Conservation (phyloP, 2,329 filamentous ascomycete species). For the Didymella glomerata region DNA sequence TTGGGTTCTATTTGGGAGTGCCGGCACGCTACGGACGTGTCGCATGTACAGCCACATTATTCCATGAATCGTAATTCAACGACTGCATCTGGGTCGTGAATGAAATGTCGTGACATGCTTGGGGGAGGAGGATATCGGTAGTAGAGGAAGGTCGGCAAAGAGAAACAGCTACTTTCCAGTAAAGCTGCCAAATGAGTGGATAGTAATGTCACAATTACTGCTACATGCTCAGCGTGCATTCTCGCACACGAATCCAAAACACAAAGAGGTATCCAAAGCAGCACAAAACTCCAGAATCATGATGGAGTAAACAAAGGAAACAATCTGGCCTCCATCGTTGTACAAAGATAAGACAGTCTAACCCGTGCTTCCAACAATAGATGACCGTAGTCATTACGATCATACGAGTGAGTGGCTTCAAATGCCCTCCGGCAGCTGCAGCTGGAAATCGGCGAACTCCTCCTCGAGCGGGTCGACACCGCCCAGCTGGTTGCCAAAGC, state of each 20-base stretch:
- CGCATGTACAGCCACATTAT: not conserved
- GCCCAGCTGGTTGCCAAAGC: constrained; percentile 39
- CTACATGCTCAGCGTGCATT: not conserved
- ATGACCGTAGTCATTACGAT: not conserved
- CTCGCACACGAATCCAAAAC: not conserved
- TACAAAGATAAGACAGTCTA: not conserved
- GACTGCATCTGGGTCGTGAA: not conserved
- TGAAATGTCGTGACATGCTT: too few relatives aligned
- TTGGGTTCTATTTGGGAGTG: not conserved
- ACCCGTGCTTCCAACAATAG: not conserved
- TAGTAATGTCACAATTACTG: constrained; percentile 18
- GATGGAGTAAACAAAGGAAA: constrained; percentile 12
- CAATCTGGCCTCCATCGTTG: constrained; percentile 14
- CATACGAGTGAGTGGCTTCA: not conserved
- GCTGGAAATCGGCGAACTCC: constrained; percentile 43
- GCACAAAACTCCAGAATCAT: constrained; percentile 17
- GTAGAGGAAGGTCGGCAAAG: too few relatives aligned
- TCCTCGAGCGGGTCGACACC: constrained; percentile 40
- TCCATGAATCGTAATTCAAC: not conserved
- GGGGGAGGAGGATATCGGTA: too few relatives aligned
- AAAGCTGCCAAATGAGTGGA: constrained; percentile 11
- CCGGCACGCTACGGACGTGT: not conserved
- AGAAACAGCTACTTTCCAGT: not conserved
- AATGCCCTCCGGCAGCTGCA: constrained; percentile 41
- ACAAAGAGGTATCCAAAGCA: constrained; percentile 19